A percentile compares a stretch with the other conserved stretches of the same genome.
Conservation (phyloP, 495 filamentous ascomycete species). For the Xylaria telfairii region DNA sequence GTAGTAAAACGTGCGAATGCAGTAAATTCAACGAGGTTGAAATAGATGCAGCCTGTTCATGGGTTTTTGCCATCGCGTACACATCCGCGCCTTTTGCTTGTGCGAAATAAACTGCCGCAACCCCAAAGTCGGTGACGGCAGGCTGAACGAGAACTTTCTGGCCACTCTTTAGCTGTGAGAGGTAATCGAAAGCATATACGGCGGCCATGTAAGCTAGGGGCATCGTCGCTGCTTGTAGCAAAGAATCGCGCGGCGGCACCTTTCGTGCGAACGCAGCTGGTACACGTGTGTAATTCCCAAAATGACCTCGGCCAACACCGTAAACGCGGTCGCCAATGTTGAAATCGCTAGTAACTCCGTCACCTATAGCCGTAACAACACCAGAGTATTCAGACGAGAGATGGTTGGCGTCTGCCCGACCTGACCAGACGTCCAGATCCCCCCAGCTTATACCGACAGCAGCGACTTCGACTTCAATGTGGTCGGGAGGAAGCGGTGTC, state of each 20-base stretch:
- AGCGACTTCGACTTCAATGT: conserved; percentile 45
- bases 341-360: conserved; percentile 13
- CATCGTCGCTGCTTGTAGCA: conserved; percentile 46
- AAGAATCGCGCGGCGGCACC: conserved; percentile 45
- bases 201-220: conserved; percentile 48
- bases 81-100: conserved; percentile 58
- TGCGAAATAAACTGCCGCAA: conserved; percentile 61
- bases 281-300: conserved; percentile 32
- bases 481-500: conserved; percentile 19
- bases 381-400: conserved; percentile 47
- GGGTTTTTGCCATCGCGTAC: conserved; percentile 1
- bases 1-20: too few species aligned
- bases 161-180: conserved; percentile 38
- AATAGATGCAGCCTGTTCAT: conserved; percentile 1
- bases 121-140: conserved; percentile 61
- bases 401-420: conserved; percentile 30
- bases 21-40: neutral
- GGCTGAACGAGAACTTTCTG: conserved; percentile 65
- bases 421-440: conserved; percentile 33
- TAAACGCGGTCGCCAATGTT: conserved; percentile 40
- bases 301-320: conserved; percentile 40
- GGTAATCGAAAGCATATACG: conserved; percentile 46
- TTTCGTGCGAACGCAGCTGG: conserved; percentile 27
- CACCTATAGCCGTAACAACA: conserved; percentile 32
- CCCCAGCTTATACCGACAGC: conserved; percentile 47